Evolutionary conservation across 495 filamentous ascomycete genomes (phyloP), one percentile per base, ranked within the genome.

Genomic region (Entonaema liquescens): DNA sequence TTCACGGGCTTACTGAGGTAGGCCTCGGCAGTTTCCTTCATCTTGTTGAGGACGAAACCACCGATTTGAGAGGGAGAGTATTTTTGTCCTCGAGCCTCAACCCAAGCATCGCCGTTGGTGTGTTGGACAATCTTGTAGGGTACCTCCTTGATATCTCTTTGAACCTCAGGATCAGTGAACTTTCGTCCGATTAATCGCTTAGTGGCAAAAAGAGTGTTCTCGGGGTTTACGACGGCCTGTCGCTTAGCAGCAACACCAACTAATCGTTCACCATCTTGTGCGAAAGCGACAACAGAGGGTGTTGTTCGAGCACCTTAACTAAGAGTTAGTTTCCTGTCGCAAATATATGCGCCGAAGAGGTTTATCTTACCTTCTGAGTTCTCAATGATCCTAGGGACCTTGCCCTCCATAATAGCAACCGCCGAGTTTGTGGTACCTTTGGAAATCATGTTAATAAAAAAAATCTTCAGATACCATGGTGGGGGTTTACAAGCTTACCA

Each of bases 101-200:
- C 91, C 95, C 95, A 99, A 73, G 95, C 95, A 76, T 99, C 95
- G 74, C 95, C 95, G 79, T 99, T 99, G 82, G 86, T 89, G 89
- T 99, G 95, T 83, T 97, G 95, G 52, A 98, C 90, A 75, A 99
- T 99, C 89, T 98, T 98, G 88, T 97, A 99, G 59, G 95, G 95
- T 13, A 99, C 95, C 83, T 99, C 93, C 83, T 95, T 92, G 81
- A 99, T 95, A 75, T 99, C 95, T 78, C 95, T 92, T 87, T 99
- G 95, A 40, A 97, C 93, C 87, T 99, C 95, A 71, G 86, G 77
- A 79, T 99, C 95, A 79, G 91, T 95, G 86, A 94, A 99, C 86
- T 98, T 98, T 78, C 95, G 93, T 73, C 95, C 95, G 79, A 99
- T 99, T 79, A 99, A 89, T 89, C 95, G 93, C 91, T 99, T 99